phyloP scores from a whole-genome alignment of 2,329 filamentous ascomycete species.

The Alternaria brassicae region DNA sequence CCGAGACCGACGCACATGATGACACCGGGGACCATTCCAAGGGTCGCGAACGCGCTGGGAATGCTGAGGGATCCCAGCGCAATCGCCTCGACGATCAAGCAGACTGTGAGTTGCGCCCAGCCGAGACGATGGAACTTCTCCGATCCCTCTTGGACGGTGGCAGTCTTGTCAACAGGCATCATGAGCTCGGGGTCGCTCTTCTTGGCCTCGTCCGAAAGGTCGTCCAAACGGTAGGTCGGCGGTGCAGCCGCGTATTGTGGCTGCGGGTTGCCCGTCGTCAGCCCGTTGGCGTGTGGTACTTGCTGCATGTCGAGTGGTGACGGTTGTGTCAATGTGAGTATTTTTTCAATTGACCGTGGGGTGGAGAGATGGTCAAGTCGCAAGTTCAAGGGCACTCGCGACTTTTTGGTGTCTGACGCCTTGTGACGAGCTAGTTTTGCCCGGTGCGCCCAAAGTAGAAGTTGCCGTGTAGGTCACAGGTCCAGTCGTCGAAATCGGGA shows the following conservation, averaged over 20 bases:
- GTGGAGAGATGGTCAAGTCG: not conserved
- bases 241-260: conserved; percentile 13
- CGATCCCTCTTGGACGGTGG: conserved; percentile 46
- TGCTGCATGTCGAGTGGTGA: conserved; percentile 29
- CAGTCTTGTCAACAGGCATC: conserved; percentile 38
- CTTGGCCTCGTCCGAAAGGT: conserved; percentile 36
- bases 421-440: conserved; percentile 18
- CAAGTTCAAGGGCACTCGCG: conserved; percentile 13
- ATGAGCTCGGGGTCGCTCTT: conserved; percentile 46
- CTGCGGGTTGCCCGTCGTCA: conserved; percentile 11
- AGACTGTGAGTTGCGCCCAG: conserved; percentile 60
- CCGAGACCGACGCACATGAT: conserved; percentile 59
- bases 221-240: conserved; percentile 33
- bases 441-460: conserved; percentile 22
- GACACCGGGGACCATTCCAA: conserved; percentile 57
- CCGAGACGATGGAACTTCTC: conserved; percentile 54
- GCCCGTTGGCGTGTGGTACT: conserved; percentile 16
- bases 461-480: conserved; percentile 32
- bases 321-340: not conserved
- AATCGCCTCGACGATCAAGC: conserved; percentile 60
- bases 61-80: conserved; percentile 57
- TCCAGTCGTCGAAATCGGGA: conserved; percentile 10
- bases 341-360: not conserved
- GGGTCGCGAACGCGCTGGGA: conserved; percentile 54
- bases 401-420: conserved; percentile 22